phyloP scores from a whole-genome alignment of 78 protist genomes.

The Chrysochromulina parva region DNA sequence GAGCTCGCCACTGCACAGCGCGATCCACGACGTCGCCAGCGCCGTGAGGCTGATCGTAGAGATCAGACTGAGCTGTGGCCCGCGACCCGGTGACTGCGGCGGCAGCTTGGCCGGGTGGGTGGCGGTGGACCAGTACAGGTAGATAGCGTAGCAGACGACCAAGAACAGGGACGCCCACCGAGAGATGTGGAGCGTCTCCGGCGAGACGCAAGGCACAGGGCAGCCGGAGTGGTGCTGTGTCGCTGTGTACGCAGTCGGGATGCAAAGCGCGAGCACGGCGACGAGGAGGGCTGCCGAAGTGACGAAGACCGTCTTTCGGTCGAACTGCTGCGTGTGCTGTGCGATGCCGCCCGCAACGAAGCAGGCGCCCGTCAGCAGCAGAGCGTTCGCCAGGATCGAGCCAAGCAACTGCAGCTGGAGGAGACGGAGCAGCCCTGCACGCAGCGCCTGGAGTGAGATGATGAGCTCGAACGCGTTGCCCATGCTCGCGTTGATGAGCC shows the following conservation, averaged over 20 bases:
- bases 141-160: neutral
- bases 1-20: slow-evolving; percentile 22
- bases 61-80: neutral
- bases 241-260: slow-evolving; percentile 38
- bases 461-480: slow-evolving; percentile 64
- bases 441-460: slow-evolving; percentile 42
- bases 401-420: slow-evolving; percentile 58
- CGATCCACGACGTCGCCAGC: slow-evolving; percentile 24
- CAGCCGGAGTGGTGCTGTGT: neutral
- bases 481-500: slow-evolving; percentile 60
- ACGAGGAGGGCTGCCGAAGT: slow-evolving; percentile 24
- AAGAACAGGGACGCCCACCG: neutral
- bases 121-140: too few species aligned
- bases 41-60: neutral
- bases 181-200: neutral
- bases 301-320: neutral
- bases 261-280: neutral
- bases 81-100: too few species aligned
- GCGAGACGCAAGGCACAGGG: neutral
- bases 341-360: slow-evolving; percentile 50
- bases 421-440: slow-evolving; percentile 19
- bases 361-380: slow-evolving; percentile 50
- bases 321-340: slow-evolving; percentile 23
- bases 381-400: slow-evolving; percentile 50
- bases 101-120: too few species aligned